A percentile compares a stretch with the other conserved stretches of the same genome.
These are phyloP conservation scores for Simmondsia chinensis DNA, from an alignment of 148 eudicot genomes.

Conservation along the genomic window DNA sequence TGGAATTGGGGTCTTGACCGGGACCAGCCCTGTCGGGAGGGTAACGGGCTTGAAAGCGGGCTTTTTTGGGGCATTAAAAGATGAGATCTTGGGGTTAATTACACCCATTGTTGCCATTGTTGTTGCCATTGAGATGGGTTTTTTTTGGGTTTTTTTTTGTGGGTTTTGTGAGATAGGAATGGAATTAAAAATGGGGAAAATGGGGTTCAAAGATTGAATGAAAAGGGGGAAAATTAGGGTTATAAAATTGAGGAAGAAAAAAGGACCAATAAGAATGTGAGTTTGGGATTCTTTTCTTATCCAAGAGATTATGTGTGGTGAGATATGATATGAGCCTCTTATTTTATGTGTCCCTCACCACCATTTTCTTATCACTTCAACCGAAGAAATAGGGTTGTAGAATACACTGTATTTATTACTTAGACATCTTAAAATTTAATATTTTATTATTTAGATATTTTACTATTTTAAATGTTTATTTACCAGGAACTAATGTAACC, in stretches of 20 bases:
- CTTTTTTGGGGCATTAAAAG: conserved; percentile 20
- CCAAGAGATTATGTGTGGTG: conserved; percentile 28
- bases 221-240: conserved; percentile 5
- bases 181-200: neutral
- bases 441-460: no score
- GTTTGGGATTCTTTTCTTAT: conserved; percentile 61
- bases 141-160: neutral
- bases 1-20: conserved; percentile 1
- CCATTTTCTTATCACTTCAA: conserved; percentile 49
- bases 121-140: conserved; percentile 48
- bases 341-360: conserved; percentile 24
- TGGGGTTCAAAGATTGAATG: neutral
- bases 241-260: conserved; percentile 11
- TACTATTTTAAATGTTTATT: no score
- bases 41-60: conserved; percentile 20
- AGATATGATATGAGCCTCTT: conserved; percentile 47
- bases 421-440: no score
- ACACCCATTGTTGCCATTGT: conserved; percentile 72
- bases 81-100: conserved; percentile 52
- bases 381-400: neutral
- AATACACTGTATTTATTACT: no score
- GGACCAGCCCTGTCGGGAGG: no score
- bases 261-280: conserved; percentile 40
- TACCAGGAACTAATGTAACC: no score
- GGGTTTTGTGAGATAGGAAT: neutral